A percentile compares a stretch with the other conserved stretches of the same genome.
These are phyloP conservation scores for Evansstolkia leycettana DNA, from an alignment of 495 filamentous ascomycete species.

Conservation along the genomic window DNA sequence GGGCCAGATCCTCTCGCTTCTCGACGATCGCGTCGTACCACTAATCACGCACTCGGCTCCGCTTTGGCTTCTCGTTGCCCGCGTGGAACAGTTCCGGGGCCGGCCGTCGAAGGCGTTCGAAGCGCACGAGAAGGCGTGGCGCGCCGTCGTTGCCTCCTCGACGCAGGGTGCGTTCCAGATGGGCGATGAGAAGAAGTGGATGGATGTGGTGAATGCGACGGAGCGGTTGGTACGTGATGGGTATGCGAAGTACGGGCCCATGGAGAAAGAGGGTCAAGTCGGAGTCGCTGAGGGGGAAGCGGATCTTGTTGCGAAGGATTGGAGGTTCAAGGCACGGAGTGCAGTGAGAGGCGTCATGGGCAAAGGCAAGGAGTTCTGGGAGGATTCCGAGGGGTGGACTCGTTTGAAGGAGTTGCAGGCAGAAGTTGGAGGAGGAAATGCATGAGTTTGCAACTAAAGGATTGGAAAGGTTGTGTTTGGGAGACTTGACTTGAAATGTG, in stretches of 20 bases:
- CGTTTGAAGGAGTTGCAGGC: conserved; percentile 39
- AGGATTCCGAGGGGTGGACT: conserved; percentile 60
- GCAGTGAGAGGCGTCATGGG: conserved; percentile 71
- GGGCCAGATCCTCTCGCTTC: conserved; percentile 51
- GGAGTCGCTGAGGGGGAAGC: conserved; percentile 14
- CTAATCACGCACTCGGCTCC: conserved; percentile 68
- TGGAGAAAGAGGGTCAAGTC: conserved; percentile 23
- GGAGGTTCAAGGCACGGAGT: conserved; percentile 81
- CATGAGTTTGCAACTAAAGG: too few species aligned
- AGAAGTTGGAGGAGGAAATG: conserved; percentile 23
- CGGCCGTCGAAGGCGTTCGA: conserved; percentile 60
- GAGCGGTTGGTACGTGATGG: conserved; percentile 34
- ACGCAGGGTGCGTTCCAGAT: conserved; percentile 36
- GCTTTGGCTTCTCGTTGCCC: conserved; percentile 62
- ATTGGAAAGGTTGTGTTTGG: too few species aligned
- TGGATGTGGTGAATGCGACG: conserved; percentile 35
- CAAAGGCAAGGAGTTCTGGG: conserved; percentile 73
- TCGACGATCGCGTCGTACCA: conserved; percentile 61
- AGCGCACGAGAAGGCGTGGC: conserved; percentile 82
- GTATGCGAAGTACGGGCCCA: conserved; percentile 33
- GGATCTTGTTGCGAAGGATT: conserved; percentile 41
- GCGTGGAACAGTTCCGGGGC: conserved; percentile 56
- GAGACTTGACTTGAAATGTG: too few species aligned
- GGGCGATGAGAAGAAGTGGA: conserved; percentile 35
- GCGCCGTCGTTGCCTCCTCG: conserved; percentile 44